Evolutionary conservation across 1,284 basidiomycete species (phyloP).

Genomic region (Austroboletus rostrupii): DNA sequence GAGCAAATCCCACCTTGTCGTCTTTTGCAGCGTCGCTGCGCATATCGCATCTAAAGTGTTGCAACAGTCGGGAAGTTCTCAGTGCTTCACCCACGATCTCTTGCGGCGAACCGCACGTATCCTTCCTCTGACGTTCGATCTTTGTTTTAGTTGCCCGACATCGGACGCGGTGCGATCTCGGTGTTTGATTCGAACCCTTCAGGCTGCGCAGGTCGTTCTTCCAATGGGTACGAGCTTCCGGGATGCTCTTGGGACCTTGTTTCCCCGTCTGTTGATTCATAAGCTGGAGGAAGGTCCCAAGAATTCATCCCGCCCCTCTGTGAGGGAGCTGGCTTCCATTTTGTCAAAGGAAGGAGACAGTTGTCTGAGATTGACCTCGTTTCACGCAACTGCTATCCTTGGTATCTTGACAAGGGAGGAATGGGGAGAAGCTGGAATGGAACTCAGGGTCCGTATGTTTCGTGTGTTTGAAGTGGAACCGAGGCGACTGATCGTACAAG

Average conservation of each 20-base stretch:
- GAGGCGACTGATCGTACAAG: constrained; percentile 16
- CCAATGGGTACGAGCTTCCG: constrained; percentile 18
- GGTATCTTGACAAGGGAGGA: constrained; percentile 34
- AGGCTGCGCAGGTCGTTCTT: constrained; percentile 24
- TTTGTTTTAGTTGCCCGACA: constrained; percentile 40
- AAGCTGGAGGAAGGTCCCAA: constrained; percentile 30
- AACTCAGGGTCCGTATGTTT: constrained; percentile 29
- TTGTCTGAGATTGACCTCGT: constrained; percentile 26
- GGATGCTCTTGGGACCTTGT: constrained; percentile 25
- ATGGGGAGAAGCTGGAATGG: constrained; percentile 32
- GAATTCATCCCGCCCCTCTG: constrained; percentile 15
- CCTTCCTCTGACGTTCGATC: constrained; percentile 42
- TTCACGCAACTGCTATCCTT: constrained; percentile 28
- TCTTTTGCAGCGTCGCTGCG: constrained; percentile 44
- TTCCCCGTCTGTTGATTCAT: constrained; percentile 32
- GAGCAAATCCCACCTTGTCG: constrained; percentile 36
- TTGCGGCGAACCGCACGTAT: constrained; percentile 38
- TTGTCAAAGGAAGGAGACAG: constrained; percentile 25
- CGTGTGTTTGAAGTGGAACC: not conserved
- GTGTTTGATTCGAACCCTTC: constrained; percentile 38
- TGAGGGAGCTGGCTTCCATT: constrained; percentile 18
- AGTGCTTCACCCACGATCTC: constrained; percentile 48
- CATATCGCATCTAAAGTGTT: constrained; percentile 43
- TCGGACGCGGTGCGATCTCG: constrained; percentile 35
- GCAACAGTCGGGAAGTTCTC: constrained; percentile 37